Conservation (phyloP, 2,329 filamentous ascomycete species). For the Diplodia sapinea region DNA sequence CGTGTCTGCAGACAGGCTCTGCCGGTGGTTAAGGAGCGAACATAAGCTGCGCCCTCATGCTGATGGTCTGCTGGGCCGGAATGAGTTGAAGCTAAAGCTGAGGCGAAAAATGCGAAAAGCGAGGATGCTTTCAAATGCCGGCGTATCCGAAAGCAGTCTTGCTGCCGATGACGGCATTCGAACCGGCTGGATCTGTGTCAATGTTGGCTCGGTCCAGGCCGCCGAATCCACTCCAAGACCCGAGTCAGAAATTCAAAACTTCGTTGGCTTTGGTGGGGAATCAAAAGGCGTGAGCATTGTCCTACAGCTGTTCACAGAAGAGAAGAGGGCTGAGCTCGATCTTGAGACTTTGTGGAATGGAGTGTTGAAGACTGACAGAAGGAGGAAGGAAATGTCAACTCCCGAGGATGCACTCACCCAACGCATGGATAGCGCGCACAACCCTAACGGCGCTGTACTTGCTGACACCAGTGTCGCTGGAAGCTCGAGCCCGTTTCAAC, state of each 20-base stretch:
- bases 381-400: slow-evolving; percentile 45
- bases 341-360: slow-evolving; percentile 68
- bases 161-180: slow-evolving; percentile 82
- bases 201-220: slow-evolving; percentile 73
- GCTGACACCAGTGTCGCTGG: not conserved
- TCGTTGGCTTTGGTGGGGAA: slow-evolving; percentile 77
- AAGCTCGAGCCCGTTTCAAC: slow-evolving; percentile 27
- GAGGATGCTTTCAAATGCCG: slow-evolving; percentile 76
- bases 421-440: slow-evolving; percentile 27
- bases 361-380: slow-evolving; percentile 51
- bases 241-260: slow-evolving; percentile 51
- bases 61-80: slow-evolving; percentile 86
- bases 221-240: slow-evolving; percentile 38
- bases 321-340: slow-evolving; percentile 70
- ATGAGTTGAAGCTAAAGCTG: slow-evolving; percentile 88
- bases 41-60: slow-evolving; percentile 77
- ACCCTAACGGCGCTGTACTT: slow-evolving; percentile 23
- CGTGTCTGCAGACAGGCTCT: slow-evolving; percentile 85
- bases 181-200: slow-evolving; percentile 96
- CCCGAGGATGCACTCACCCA: slow-evolving; percentile 38
- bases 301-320: slow-evolving; percentile 74
- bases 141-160: slow-evolving; percentile 62
- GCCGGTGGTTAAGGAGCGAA: slow-evolving; percentile 78
- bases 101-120: slow-evolving; percentile 79
- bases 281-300: slow-evolving; percentile 66